phyloP scores from a whole-genome alignment of 306 rosid species.

The Prunus davidiana region DNA sequence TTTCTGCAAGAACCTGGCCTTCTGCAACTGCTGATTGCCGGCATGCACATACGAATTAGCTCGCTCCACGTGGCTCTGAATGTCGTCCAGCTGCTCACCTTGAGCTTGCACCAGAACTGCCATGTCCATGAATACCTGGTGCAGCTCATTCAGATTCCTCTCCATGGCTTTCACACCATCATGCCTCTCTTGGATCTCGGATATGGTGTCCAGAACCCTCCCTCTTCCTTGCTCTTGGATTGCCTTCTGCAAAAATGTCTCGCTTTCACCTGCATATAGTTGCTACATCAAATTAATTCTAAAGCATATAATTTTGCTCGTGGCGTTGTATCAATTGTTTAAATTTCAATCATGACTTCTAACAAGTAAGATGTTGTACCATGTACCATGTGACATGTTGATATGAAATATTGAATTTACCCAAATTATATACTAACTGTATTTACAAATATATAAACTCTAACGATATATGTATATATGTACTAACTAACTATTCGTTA shows the following conservation, averaged over 20 bases:
- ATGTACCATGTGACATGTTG: too few species aligned
- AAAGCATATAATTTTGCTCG: too few species aligned
- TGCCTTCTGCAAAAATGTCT: conserved; percentile 77
- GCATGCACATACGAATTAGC: conserved; percentile 61
- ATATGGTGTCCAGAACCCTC: conserved; percentile 60
- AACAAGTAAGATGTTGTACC: too few species aligned
- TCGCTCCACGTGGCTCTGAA: conserved; percentile 60
- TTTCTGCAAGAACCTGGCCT: conserved; percentile 55
- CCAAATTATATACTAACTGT: too few species aligned
- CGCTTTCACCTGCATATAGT: conserved; percentile 71
- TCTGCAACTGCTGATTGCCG: conserved; percentile 54
- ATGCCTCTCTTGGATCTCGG: conserved; percentile 84
- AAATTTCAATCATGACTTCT: too few species aligned
- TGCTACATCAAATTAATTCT: too few species aligned
- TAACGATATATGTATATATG: too few species aligned
- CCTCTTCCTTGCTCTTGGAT: conserved; percentile 85
- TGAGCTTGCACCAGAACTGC: conserved; percentile 74
- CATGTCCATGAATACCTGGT: conserved; percentile 94
- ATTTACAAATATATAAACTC: too few species aligned
- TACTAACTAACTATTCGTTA: too few species aligned
- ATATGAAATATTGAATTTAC: too few species aligned
- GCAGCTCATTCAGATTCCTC: conserved; percentile 70
- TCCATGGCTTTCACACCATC: conserved; percentile 74
- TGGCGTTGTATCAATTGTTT: too few species aligned
- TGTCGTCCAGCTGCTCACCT: conserved; percentile 74